These are phyloP conservation scores for Primulina huaijiensis DNA, from an alignment of 257 asterid genomes.

Conservation along the genomic window DNA sequence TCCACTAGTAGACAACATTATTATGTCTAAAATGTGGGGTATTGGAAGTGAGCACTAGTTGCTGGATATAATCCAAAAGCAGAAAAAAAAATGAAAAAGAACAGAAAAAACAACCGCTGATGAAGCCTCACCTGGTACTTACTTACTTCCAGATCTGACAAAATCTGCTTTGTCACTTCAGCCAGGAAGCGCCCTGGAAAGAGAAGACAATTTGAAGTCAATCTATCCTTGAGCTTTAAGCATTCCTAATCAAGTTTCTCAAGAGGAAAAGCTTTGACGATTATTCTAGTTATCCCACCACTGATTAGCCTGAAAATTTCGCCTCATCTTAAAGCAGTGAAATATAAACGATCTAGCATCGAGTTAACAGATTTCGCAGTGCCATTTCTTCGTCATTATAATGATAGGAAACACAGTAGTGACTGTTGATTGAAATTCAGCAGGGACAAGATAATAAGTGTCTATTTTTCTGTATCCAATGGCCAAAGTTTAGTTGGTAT, in stretches of 20 bases:
- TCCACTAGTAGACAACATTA: background rate
- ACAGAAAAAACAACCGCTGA: background rate
- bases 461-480: background rate
- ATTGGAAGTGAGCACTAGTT: constrained; percentile 12
- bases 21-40: background rate
- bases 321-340: constrained; percentile 15
- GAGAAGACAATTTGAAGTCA: constrained; percentile 19
- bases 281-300: constrained; percentile 12
- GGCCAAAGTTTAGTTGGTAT: background rate
- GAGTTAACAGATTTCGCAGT: constrained; percentile 11
- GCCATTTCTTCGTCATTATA: constrained; percentile 9
- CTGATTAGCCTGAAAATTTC: constrained; percentile 11
- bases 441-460: background rate
- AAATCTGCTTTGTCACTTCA: constrained; percentile 84
- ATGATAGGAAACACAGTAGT: constrained; percentile 12
- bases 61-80: background rate
- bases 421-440: constrained; percentile 3
- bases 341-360: background rate
- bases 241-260: background rate
- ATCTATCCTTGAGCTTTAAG: background rate
- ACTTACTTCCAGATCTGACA: constrained; percentile 82
- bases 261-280: background rate
- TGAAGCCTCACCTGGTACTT: constrained; percentile 69
- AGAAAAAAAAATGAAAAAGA: background rate
- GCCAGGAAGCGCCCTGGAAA: constrained; percentile 83